These are phyloP conservation scores for Coleophoma cylindrospora DNA, from an alignment of 2,329 filamentous ascomycete species.

Conservation along the genomic window DNA sequence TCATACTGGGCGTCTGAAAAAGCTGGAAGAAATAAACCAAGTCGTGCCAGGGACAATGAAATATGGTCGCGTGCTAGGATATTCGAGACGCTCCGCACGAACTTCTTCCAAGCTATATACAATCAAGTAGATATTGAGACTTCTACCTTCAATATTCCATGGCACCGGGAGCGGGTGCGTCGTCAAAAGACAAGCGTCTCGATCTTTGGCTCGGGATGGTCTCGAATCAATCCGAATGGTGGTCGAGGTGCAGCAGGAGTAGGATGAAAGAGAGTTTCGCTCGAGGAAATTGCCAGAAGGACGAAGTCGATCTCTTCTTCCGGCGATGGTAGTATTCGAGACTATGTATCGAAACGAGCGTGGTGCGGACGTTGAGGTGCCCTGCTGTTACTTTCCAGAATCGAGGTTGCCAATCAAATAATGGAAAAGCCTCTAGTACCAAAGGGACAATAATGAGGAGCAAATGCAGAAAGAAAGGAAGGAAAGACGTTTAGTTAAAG, in stretches of 20 bases:
- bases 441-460: neutral
- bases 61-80: too few species aligned
- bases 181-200: too few species aligned
- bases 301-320: neutral
- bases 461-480: neutral
- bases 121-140: too few species aligned
- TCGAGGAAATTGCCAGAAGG: neutral
- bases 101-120: too few species aligned
- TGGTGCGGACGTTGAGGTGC: neutral
- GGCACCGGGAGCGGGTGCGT: too few species aligned
- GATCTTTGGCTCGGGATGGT: too few species aligned
- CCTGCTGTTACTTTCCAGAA: too few species aligned
- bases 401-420: too few species aligned
- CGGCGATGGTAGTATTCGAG: neutral
- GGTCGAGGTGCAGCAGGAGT: neutral
- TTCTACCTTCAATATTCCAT: slow-evolving; percentile 11
- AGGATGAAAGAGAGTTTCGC: neutral
- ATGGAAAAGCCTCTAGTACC: neutral
- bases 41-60: too few species aligned
- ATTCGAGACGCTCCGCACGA: too few species aligned
- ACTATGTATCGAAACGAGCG: slow-evolving; percentile 15
- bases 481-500: neutral
- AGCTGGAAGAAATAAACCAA: too few species aligned
- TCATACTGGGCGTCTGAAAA: slow-evolving; percentile 1
- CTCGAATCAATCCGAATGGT: too few species aligned